Evolutionary conservation across 805 yeast species (phyloP).

Genomic region (Candida tammaniensis): DNA sequence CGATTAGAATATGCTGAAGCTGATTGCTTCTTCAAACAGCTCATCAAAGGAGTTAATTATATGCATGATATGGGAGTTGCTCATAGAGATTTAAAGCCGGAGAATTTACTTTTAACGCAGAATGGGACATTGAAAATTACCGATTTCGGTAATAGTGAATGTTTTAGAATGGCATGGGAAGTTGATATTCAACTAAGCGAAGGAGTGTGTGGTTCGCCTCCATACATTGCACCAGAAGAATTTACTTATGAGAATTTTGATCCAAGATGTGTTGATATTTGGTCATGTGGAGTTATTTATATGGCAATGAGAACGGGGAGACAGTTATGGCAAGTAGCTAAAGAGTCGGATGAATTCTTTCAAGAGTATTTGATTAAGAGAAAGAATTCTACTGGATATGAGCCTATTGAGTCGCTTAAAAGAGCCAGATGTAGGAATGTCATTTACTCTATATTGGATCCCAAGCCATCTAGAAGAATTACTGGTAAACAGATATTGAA

Average conservation of each 20-base stretch:
- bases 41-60: conserved; percentile 78
- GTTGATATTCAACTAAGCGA: conserved; percentile 63
- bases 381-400: conserved; percentile 81
- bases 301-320: conserved; percentile 95
- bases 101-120: conserved; percentile 71
- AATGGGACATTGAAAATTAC: conserved; percentile 76
- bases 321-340: conserved; percentile 87
- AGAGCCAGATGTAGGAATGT: conserved; percentile 90
- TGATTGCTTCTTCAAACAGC: conserved; percentile 85
- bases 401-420: conserved; percentile 83
- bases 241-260: conserved; percentile 66
- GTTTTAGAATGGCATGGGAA: conserved; percentile 86
- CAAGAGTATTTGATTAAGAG: conserved; percentile 71
- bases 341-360: conserved; percentile 73
- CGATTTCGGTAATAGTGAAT: conserved; percentile 84
- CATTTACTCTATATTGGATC: conserved; percentile 89
- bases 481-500: conserved; percentile 84
- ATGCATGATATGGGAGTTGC: conserved; percentile 90
- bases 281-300: conserved; percentile 92
- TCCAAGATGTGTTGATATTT: conserved; percentile 78
- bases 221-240: conserved; percentile 91
- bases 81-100: conserved; percentile 89
- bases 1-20: conserved; percentile 80
- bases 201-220: conserved; percentile 83
- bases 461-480: conserved; percentile 82